Evolutionary conservation across 768 basidiomycete genomes (phyloP), one percentile per base, ranked within the genome.

Genomic region (Basidioascus undulatus): DNA sequence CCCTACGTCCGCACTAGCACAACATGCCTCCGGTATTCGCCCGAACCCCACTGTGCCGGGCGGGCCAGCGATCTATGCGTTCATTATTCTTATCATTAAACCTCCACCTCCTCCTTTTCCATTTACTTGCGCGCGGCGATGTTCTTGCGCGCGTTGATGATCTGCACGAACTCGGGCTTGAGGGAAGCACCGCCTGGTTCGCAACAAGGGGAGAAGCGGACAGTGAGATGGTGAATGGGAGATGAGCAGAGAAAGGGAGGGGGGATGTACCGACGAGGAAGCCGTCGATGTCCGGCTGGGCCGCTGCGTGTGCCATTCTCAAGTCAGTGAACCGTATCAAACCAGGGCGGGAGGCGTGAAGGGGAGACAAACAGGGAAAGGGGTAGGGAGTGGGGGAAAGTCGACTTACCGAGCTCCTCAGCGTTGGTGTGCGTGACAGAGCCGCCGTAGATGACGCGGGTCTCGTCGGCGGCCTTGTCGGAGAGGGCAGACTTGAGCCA

Each of bases 171-270:
- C 61, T 94, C 87, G 31, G 87, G 86, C 64, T 96, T 98, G 61
- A 98, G 69, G 13, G 87, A 94, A 26, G 89, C 89, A 20, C 89
- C 87, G 20, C 87, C n/a, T n/a, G n/a, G n/a, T n/a, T n/a, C n/a
- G n/a, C n/a, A n/a, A n/a, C n/a, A n/a, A n/a, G n/a, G n/a, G n/a
- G n/a, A n/a, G n/a, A n/a, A n/a, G n/a, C n/a, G n/a, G n/a, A n/a
- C n/a, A n/a, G n/a, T n/a, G n/a, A n/a, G n/a, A n/a, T n/a, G n/a
- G n/a, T n/a, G n/a, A n/a, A n/a, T n/a, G n/a, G n/a, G n/a, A n/a
- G n/a, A n/a, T n/a, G n/a, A n/a, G n/a, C n/a, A n/a, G n/a, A n/a
- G n/a, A n/a, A n/a, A n/a, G n/a, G n/a, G n/a, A 41, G 18, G 27
- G 5, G 15, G 5, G n/a, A 32, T 20, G 23, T 43, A 33, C 50